Evolutionary conservation across 305 asterid species (phyloP), one percentile per base, ranked within the genome.

Genomic region (Fraxinus nigra): DNA sequence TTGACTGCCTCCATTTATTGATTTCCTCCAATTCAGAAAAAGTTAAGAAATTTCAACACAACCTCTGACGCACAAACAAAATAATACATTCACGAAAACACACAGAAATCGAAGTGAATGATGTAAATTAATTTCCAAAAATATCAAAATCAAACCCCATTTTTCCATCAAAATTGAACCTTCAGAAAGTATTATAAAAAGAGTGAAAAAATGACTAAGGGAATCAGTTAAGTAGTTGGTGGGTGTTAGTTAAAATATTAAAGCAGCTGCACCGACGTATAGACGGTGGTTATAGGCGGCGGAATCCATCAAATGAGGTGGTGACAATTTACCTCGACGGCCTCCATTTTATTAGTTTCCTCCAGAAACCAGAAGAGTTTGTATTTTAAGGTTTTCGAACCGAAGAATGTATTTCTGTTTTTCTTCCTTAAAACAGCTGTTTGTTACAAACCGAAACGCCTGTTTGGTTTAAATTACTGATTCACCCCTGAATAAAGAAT

Each of bases 351-450:
- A 32, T 33, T 34, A 22, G 46, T 72, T 34, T 72, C 76, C 76
- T 72, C 76, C 24, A 8, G 22, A 34, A 72, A 34, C 76, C n/a
- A 22, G 30, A 72, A n/a, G 46, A 72, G 76, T 72, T 72, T 8
- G 14, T n/a, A n/a, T n/a, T 16, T 32, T 20, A 33, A 72, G 48
- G 76, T 33, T 72, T 72, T 34, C 76, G 48, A 72, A 72, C 76
- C 48, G 48, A 72, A 16, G 40, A 14, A 24, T 33, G 76, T 72
- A 14, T 18, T 59, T 8, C 28, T 59, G 32, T 59, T 8, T 72
- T 18, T 72, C 76, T 34, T 72, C 76, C 76, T 33, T 16, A 72
- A n/a, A 72, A 33, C 76, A 72, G 76, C 76, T 34, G 76, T 72
- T 38, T 72, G 76, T 72, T 72, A 72, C 76, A 72, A 72, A 72